Evolutionary conservation across 345 rosid genomes (phyloP).

Genomic region (Corchorus olitorius): DNA sequence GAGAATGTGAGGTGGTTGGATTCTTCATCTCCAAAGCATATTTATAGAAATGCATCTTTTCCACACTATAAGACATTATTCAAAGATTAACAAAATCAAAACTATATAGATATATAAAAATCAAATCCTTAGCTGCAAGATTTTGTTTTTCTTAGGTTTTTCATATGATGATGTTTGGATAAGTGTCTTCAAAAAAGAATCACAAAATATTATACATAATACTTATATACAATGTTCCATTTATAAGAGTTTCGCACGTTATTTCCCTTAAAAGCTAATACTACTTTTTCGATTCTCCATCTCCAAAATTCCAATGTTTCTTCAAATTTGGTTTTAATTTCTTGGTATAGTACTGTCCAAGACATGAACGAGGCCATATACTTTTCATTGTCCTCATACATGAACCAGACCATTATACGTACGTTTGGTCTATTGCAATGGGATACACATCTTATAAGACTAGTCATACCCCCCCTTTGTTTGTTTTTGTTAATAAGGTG

Average conservation of each 20-base stretch:
- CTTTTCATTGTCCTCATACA: neutral
- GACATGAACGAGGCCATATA: neutral
- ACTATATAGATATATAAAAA: too few species aligned
- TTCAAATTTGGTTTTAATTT: neutral
- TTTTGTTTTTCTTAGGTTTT: neutral
- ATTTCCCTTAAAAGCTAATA: neutral
- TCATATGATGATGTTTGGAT: neutral
- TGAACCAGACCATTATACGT: neutral
- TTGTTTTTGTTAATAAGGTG: too few species aligned
- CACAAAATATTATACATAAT: neutral
- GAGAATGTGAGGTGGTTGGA: too few species aligned
- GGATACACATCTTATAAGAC: too few species aligned
- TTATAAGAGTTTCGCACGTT: constrained; percentile 11
- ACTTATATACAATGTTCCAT: neutral
- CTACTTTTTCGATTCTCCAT: neutral
- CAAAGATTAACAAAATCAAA: too few species aligned
- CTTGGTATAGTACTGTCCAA: neutral
- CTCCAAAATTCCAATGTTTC: neutral
- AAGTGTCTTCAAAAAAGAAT: neutral
- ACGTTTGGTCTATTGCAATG: neutral
- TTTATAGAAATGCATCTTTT: too few species aligned
- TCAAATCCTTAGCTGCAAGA: neutral
- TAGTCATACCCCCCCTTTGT: too few species aligned
- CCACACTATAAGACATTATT: too few species aligned
- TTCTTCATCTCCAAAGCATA: too few species aligned